Conservation (phyloP, 2,329 filamentous ascomycete species). For the Cordyceps fumosorosea region DNA sequence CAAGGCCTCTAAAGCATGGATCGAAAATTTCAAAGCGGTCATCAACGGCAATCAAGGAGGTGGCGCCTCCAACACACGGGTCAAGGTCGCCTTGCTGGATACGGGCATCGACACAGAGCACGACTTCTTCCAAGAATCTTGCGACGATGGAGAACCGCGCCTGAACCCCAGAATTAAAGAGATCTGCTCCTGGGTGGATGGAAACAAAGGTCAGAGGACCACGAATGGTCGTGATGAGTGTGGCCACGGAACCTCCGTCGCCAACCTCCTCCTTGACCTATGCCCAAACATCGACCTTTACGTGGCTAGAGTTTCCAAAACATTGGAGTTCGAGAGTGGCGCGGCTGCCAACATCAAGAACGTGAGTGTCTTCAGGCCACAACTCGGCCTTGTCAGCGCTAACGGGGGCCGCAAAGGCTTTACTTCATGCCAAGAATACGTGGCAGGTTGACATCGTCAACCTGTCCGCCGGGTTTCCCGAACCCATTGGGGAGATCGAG, state of each 20-base stretch:
- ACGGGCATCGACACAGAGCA: background rate
- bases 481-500: background rate
- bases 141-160: background rate
- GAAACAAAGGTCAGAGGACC: background rate
- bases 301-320: background rate
- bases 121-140: too few relatives aligned
- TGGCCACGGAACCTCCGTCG: background rate
- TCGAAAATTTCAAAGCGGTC: background rate
- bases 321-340: background rate
- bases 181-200: background rate
- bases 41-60: background rate
- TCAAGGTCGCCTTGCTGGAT: background rate
- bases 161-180: background rate
- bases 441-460: background rate
- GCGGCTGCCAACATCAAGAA: background rate
- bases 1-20: background rate
- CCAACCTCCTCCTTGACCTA: background rate
- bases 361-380: background rate
- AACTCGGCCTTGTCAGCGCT: background rate
- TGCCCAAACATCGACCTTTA: background rate
- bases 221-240: background rate
- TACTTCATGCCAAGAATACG: background rate
- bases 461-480: background rate
- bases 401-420: background rate
- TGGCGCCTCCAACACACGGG: background rate